Conservation (phyloP, 2,329 filamentous ascomycete species). For the Metarhizium humberi region DNA sequence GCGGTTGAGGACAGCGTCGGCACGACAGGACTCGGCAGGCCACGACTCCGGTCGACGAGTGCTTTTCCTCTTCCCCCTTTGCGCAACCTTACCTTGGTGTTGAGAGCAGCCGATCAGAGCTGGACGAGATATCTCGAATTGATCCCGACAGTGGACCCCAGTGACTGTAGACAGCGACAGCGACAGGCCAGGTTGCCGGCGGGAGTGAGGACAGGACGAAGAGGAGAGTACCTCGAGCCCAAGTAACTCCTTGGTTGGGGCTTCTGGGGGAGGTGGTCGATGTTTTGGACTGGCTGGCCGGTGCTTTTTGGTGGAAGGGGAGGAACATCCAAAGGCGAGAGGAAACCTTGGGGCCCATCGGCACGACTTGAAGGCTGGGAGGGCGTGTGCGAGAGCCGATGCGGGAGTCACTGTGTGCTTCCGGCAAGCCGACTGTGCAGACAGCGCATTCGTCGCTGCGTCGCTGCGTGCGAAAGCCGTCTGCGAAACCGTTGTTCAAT, state of each 20-base stretch:
- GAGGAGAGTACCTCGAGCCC: constrained; percentile 26
- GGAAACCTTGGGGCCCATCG: constrained; percentile 6
- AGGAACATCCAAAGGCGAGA: constrained; percentile 16
- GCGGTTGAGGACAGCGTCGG: constrained; percentile 1
- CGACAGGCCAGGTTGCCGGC: constrained; percentile 6
- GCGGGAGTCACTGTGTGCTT: background rate
- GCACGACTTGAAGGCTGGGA: background rate
- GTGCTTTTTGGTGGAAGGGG: constrained; percentile 22
- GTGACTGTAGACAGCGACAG: constrained; percentile 7
- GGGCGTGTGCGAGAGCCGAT: background rate
- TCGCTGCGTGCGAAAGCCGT: background rate
- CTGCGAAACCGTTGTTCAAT: background rate
- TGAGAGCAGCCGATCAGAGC: constrained; percentile 2
- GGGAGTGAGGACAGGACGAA: constrained; percentile 13
- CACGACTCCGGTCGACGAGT: constrained; percentile 1
- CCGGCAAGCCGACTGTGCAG: background rate
- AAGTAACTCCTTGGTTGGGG: constrained; percentile 28
- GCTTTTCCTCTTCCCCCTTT: constrained; percentile 1
- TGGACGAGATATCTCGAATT: constrained; percentile 2
- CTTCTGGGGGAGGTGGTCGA: constrained; percentile 20
- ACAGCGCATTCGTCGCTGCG: background rate
- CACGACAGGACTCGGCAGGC: background rate
- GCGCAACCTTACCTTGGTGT: constrained; percentile 5
- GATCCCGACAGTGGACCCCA: constrained; percentile 4
- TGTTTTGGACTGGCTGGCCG: constrained; percentile 27